Evolutionary conservation across 2,329 filamentous ascomycete genomes (phyloP).

Genomic region (Trichophyton equinum): DNA sequence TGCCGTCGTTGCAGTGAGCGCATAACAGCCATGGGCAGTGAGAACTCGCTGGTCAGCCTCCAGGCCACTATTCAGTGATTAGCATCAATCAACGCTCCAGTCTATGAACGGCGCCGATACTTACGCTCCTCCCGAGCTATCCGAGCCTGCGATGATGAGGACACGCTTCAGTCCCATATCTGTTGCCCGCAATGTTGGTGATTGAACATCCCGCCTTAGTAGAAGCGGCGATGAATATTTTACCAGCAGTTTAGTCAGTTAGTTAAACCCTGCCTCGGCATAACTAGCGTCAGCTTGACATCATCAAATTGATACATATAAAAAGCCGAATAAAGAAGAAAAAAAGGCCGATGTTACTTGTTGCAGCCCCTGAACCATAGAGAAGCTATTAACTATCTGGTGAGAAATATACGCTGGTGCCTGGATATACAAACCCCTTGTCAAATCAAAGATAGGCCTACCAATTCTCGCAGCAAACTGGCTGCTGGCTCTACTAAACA

Average conservation of each 20-base stretch:
- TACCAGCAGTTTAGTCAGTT: neutral
- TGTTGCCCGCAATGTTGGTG: neutral
- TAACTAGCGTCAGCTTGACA: neutral
- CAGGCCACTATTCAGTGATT: slow-evolving; percentile 51
- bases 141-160: slow-evolving; percentile 74
- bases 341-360: no score
- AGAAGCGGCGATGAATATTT: no score
- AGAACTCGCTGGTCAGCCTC: slow-evolving; percentile 95
- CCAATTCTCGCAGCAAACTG: no score
- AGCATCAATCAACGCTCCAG: neutral
- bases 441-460: no score
- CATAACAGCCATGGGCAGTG: slow-evolving; percentile 83
- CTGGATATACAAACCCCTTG: no score
- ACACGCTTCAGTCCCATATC: slow-evolving; percentile 42
- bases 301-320: neutral
- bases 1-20: slow-evolving; percentile 89
- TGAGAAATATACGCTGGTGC: neutral
- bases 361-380: no score
- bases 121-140: slow-evolving; percentile 82
- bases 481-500: no score
- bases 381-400: no score
- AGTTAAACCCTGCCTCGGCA: neutral
- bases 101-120: slow-evolving; percentile 25
- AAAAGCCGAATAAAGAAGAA: no score
- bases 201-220: no score